Conservation (phyloP, 1,284 basidiomycete genomes). For the Phenoliferia sp. region DNA sequence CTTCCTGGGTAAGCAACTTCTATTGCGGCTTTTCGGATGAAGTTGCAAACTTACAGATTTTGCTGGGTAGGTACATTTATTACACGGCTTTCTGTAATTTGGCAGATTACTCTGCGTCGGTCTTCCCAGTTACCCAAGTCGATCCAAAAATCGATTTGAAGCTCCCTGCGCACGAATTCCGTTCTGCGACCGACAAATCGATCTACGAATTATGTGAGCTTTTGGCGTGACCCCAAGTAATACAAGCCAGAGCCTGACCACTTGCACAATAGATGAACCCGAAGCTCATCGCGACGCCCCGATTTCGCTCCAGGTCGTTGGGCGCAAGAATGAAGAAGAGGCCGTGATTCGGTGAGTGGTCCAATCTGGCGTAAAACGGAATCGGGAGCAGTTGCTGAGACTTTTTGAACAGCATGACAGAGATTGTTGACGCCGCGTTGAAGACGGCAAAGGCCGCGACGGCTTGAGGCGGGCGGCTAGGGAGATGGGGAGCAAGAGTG, state of each 20-base stretch:
- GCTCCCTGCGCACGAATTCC: constrained; percentile 45
- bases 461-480: too few relatives aligned
- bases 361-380: neutral
- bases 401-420: constrained; percentile 8
- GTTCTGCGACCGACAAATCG: constrained; percentile 49
- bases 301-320: constrained; percentile 63
- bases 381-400: neutral
- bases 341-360: constrained; percentile 48
- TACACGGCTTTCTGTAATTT: constrained; percentile 58
- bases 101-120: constrained; percentile 53
- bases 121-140: constrained; percentile 49
- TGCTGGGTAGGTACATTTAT: constrained; percentile 3
- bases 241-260: neutral
- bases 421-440: constrained; percentile 23
- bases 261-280: constrained; percentile 52
- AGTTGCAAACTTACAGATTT: constrained; percentile 44
- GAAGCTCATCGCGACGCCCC: constrained; percentile 57
- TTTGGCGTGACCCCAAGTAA: neutral
- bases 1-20: constrained; percentile 41
- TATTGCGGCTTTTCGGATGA: neutral
- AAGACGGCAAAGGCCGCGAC: constrained; percentile 1
- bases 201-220: constrained; percentile 56
- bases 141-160: constrained; percentile 16
- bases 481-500: too few relatives aligned
- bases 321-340: constrained; percentile 66